phyloP scores from a whole-genome alignment of 2,329 filamentous ascomycete genomes.

The Pseudogymnoascus sp. region DNA sequence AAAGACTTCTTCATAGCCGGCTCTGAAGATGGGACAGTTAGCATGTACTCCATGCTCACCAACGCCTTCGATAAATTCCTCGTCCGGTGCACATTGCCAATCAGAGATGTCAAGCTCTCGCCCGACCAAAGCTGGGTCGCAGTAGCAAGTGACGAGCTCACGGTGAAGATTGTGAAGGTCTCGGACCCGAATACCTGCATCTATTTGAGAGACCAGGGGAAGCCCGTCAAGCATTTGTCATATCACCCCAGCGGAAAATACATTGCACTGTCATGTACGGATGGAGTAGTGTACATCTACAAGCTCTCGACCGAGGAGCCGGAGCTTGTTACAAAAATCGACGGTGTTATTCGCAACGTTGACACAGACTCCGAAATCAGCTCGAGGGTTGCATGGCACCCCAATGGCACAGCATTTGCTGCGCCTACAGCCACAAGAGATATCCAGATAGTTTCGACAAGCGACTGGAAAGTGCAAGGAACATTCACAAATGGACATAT shows the following conservation, averaged over 20 bases:
- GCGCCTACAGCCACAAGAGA: conserved; percentile 74
- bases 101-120: conserved; percentile 78
- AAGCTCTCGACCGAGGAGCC: conserved; percentile 71
- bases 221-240: conserved; percentile 82
- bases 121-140: conserved; percentile 80
- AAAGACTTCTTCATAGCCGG: conserved; percentile 82
- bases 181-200: conserved; percentile 69
- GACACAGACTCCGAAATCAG: conserved; percentile 72
- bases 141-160: conserved; percentile 92
- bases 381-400: conserved; percentile 78
- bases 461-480: conserved; percentile 82
- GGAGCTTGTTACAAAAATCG: conserved; percentile 72
- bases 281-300: conserved; percentile 87
- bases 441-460: conserved; percentile 78
- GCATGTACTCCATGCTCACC: conserved; percentile 73
- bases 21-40: conserved; percentile 93
- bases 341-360: conserved; percentile 72
- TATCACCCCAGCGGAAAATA: conserved; percentile 75
- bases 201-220: conserved; percentile 73
- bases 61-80: conserved; percentile 74
- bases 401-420: conserved; percentile 85
- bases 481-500: conserved; percentile 72
- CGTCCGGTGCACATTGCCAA: conserved; percentile 72
- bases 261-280: conserved; percentile 74
- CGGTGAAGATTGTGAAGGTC: conserved; percentile 80